Base-by-base conservation (phyloP, 2,329 filamentous ascomycete genomes). In the Aspergillus sergii region DNA sequence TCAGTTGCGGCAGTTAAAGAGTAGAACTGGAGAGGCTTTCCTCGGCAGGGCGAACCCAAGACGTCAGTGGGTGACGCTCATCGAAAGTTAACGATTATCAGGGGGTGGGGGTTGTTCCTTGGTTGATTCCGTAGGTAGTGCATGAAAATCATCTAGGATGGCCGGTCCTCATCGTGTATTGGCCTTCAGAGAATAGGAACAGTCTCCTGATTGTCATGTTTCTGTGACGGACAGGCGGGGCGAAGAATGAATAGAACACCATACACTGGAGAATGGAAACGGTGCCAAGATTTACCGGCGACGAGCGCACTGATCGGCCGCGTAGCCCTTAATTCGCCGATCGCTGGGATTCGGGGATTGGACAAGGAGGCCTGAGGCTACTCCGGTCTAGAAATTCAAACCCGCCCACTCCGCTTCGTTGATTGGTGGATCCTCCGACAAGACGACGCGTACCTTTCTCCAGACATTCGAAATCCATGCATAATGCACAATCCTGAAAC, bases 61-160 rank as follows among this genome's bases (percentile, higher is more conserved):
- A 69, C 70, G 71, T 73, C 70, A 72, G 66, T 57, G 62, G 67
- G 66, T 73, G 71, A 73, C 72, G 71, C 67, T 48, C 46, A 41
- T 67, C 64, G 58, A 63, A 62, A 59, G 60, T 54, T 48, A 59
- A 34, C 55, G 69, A 73, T 71, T 66, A 66, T 73, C 71, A 73
- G 72, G 71, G 68, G 68, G 50, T 26, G 50, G 50, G 6, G 8
- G 23, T 12, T 43, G n/a, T 51, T 39, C 39, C 28, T 16, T 58
- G 51, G 51, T 36, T 56, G 34, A 23, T 26, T 39, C 51, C 21
- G 23, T 55, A 28, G 19, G 51, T 55, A 36, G 34, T 10, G 32
- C 14, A 45, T 50, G 57, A 58, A 58, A 16, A 46, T 50, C 45
- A 45, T 3, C 28, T 14, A 36, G 19, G 21, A 46, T 50, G 30